Conservation (phyloP, 108 stramenopile species). For the Skeletonema marinoi region DNA sequence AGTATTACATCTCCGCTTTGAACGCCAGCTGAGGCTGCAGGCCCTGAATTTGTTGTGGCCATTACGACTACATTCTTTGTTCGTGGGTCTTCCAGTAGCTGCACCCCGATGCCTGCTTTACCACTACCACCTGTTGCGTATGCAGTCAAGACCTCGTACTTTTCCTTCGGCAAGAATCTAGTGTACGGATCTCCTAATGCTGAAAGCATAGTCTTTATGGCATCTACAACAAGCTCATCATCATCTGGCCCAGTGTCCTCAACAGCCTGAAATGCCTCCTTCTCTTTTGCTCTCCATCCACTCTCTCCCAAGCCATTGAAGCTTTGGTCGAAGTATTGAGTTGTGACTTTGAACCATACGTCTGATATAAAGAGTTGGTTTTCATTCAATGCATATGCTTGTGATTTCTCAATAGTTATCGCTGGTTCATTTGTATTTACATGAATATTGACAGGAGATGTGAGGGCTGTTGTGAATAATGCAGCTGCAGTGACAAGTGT, state of each 20-base stretch:
- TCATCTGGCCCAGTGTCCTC: slow-evolving; percentile 61
- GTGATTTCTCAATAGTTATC: slow-evolving; percentile 7
- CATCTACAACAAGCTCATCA: slow-evolving; percentile 29
- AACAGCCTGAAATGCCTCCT: slow-evolving; percentile 42
- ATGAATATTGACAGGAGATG: slow-evolving; percentile 9
- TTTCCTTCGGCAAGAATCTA: slow-evolving; percentile 41
- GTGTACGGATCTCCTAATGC: slow-evolving; percentile 63
- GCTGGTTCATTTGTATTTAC: background rate
- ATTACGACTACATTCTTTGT: slow-evolving; percentile 44
- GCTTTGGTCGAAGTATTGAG: slow-evolving; percentile 55
- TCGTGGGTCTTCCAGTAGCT: slow-evolving; percentile 44
- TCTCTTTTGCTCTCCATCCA: slow-evolving; percentile 48
- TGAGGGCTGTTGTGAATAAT: background rate
- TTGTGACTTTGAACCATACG: slow-evolving; percentile 58
- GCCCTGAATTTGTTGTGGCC: slow-evolving; percentile 39
- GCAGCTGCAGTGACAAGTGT: slow-evolving; percentile 5
- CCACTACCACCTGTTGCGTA: slow-evolving; percentile 40
- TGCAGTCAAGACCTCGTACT: slow-evolving; percentile 49
- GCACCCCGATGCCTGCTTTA: slow-evolving; percentile 57
- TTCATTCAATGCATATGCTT: slow-evolving; percentile 46
- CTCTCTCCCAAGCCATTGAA: slow-evolving; percentile 59
- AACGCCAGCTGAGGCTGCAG: slow-evolving; percentile 48
- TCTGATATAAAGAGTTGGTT: slow-evolving; percentile 59
- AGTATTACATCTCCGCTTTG: slow-evolving; percentile 49
- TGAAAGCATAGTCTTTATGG: slow-evolving; percentile 47